Evolutionary conservation across 1,139 yeast genomes (phyloP), one percentile per base, ranked within the genome.

Genomic region (Dujonia santamariae): DNA sequence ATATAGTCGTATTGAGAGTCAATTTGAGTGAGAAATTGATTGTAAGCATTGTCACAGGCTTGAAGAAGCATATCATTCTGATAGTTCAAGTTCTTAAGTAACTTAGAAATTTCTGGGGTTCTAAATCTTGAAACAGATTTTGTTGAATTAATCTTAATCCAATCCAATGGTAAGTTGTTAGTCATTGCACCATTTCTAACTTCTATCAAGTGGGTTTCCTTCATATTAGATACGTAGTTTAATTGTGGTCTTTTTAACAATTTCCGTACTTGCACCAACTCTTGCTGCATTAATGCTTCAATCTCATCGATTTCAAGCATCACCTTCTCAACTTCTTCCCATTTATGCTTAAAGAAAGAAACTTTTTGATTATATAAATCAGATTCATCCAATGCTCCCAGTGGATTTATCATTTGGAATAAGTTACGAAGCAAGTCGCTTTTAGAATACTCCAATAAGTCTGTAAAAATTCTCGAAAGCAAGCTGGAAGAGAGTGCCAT

Each of bases 61-160:
- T 63, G 56, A 4, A 70, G 51, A 15, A 87, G 64, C 34, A 73
- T 50, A 38, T 86, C 96, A 36, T 77, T 72, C 34, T 79, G 78
- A 43, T 80, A 79, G 38, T 78, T 80, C 28, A 82, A 54, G 26
- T 66, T 59, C 35, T 78, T 77, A 34, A 79, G 70, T 25, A 85
- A 61, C 13, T 62, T 59, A 2, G 64, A 49, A 1, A 78, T 67
- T 27, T 58, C 62, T 0, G 94, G 86, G 0, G 95, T 69, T 39
- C 92, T 65, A 53, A 78, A 90, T 38, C 97, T 63, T 2, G 87
- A 75, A 3, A 85, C 80, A 2, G 78, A 59, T 40, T 78, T 78
- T 0, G 96, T 86, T 6, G 84, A 81, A 46, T 76, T 83, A 25
- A 84, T 74, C 45, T 85, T 79, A 8, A 81, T 61, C 95, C 97